Evolutionary conservation across 139 green algal species (phyloP).

Genomic region (Eudorina sp.): DNA sequence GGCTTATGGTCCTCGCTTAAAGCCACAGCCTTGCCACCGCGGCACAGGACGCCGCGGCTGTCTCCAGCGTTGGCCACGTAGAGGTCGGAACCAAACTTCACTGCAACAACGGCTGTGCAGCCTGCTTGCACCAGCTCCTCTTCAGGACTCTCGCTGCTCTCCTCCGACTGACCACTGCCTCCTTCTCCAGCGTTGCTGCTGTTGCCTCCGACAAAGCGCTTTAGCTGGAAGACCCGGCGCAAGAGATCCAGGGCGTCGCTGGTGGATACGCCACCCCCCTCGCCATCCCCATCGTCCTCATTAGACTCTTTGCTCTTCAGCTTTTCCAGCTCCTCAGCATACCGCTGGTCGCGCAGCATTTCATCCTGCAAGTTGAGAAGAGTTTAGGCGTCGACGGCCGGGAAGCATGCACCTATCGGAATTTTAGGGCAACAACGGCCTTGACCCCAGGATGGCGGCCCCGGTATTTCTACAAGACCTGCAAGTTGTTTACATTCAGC

Average conservation of each 20-base stretch:
- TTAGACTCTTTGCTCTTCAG: conserved; percentile 67
- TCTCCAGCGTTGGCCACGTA: conserved; percentile 95
- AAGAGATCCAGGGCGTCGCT: conserved; percentile 75
- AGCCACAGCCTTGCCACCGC: conserved; percentile 71
- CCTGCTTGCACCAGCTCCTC: conserved; percentile 74
- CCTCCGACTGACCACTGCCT: conserved; percentile 38
- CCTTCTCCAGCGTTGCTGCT: conserved; percentile 41
- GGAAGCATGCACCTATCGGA: conserved; percentile 10
- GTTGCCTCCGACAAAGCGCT: conserved; percentile 64
- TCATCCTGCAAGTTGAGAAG: conserved; percentile 53
- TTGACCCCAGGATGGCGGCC: background rate
- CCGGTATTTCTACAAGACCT: background rate
- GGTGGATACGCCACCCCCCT: conserved; percentile 51
- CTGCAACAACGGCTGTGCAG: conserved; percentile 91
- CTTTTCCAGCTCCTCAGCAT: conserved; percentile 70
- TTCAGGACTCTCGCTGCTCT: conserved; percentile 49
- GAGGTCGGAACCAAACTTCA: conserved; percentile 79
- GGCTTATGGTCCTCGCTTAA: conserved; percentile 93
- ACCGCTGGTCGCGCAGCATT: conserved; percentile 76
- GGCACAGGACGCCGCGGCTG: conserved; percentile 86
- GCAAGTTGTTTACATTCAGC: no score
- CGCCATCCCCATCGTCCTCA: conserved; percentile 60
- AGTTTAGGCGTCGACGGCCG: background rate
- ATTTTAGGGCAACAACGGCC: background rate
- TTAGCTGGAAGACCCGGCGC: conserved; percentile 72